Base-by-base conservation (phyloP, 2,329 filamentous ascomycete species). In the Ophiostoma sp. region DNA sequence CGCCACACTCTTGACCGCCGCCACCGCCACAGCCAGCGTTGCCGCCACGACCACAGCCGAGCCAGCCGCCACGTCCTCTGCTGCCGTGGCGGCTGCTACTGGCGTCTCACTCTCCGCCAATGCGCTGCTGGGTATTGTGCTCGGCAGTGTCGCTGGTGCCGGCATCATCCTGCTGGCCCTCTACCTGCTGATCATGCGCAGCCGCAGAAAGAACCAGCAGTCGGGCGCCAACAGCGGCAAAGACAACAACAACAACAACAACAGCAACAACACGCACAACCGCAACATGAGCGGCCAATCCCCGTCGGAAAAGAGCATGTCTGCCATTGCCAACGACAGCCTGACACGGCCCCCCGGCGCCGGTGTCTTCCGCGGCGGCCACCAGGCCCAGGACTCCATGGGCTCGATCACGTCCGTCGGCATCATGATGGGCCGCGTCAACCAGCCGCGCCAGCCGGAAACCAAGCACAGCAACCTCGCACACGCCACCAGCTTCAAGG, bases 101-200 rank as follows among this genome's bases (percentile, higher is more conserved):
- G 63, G 71, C 1, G 67, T 74, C n/a, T 67, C 69, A 62, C 71
- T 77, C 65, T 75, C 76, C 69, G 75, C 80, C 75, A 80, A 83
- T 77, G 72, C 87, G 7, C 89, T 97, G 41, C 83, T 97, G 45
- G 69, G 69, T 5, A 64, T 70, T 27, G 45, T 68, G 5, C 66
- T 70, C 6, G 67, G 67, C 36, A 62, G 47, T 42, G 41, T 66
- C 9, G 67, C 47, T 7, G 40, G 18, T 36, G 18, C 41, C 1
- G 93, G 91, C 45, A 91, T 91, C 66, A 91, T 91, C 6, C 80
- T 96, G n/a, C 82, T 90, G 40, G 76, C 91, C 1, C 76, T 92
- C n/a, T 82, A 97, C 27, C 80, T 95, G 66, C 81, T 90, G 41
- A 78, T 93, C 38, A 83, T 85, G 75, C 83, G 83, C 69, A 82